Evolutionary conservation across 345 rosid genomes (phyloP).

Genomic region (Hibiscus trionum): DNA sequence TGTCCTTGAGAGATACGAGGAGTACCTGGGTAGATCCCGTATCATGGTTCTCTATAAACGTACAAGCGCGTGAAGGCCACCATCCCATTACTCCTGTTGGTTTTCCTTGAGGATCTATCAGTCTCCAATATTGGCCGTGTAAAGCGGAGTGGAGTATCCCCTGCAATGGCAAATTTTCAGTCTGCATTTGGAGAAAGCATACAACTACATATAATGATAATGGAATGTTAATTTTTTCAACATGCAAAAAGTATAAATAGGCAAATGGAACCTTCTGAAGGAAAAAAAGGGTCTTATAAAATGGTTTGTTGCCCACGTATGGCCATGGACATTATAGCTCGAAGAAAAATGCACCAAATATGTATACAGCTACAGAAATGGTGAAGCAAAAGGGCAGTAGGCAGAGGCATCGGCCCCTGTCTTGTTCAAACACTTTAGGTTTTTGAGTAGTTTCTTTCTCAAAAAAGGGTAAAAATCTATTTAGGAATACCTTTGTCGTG

Average conservation of each 20-base stretch:
- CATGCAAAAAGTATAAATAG: background rate
- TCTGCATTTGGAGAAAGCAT: background rate
- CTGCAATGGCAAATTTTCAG: conserved; percentile 15
- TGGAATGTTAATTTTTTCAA: too few species aligned
- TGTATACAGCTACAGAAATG: background rate
- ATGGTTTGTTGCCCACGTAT: background rate
- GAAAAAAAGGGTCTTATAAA: background rate
- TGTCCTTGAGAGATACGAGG: background rate
- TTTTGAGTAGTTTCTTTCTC: too few species aligned
- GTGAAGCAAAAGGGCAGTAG: too few species aligned
- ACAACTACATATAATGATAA: background rate
- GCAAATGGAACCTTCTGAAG: background rate
- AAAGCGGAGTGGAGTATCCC: conserved; percentile 42
- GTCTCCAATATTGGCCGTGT: conserved; percentile 38
- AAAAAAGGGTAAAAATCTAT: too few species aligned
- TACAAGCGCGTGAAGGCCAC: conserved; percentile 51
- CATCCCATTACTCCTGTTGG: conserved; percentile 53
- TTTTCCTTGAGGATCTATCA: conserved; percentile 44
- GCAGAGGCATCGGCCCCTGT: too few species aligned
- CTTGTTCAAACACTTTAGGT: too few species aligned
- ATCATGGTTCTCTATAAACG: conserved; percentile 46
- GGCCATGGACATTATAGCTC: background rate
- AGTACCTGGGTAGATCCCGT: conserved; percentile 49
- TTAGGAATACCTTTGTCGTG: conserved; percentile 36
- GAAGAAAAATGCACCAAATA: background rate